Percentiles rank a stretch among this genome's conserved stretches.
These are phyloP conservation scores for Mycena vitilis DNA, from an alignment of 768 basidiomycete species.

Conservation along the genomic window DNA sequence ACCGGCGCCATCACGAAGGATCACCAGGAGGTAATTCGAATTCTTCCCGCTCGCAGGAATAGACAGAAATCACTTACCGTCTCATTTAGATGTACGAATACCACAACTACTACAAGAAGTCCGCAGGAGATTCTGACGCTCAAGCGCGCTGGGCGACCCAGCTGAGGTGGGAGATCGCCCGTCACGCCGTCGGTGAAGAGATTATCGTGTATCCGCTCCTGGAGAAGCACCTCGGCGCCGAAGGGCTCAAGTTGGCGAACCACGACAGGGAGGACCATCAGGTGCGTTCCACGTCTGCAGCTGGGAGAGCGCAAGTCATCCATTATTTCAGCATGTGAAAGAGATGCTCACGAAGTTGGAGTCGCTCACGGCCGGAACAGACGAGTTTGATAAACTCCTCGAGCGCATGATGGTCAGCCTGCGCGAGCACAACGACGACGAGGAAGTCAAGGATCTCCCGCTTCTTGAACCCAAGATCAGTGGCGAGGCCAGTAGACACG, in stretches of 20 bases:
- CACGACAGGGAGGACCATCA: slow-evolving; percentile 68
- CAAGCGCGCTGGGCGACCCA: slow-evolving; percentile 67
- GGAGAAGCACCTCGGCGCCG: slow-evolving; percentile 37
- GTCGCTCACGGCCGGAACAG: slow-evolving; percentile 53
- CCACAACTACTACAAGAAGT: slow-evolving; percentile 60
- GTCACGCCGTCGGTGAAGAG: slow-evolving; percentile 72
- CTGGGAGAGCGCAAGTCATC: background rate
- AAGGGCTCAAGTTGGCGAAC: slow-evolving; percentile 50
- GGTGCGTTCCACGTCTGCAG: slow-evolving; percentile 43
- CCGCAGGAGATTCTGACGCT: slow-evolving; percentile 55
- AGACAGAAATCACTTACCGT: background rate
- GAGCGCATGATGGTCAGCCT: slow-evolving; percentile 60
- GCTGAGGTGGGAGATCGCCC: slow-evolving; percentile 69
- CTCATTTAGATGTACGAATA: slow-evolving; percentile 62
- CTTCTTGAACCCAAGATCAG: slow-evolving; percentile 60
- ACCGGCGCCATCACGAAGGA: slow-evolving; percentile 60
- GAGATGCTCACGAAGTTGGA: slow-evolving; percentile 60
- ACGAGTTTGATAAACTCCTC: slow-evolving; percentile 56
- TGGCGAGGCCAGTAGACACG: slow-evolving; percentile 52
- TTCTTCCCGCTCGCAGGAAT: no score
- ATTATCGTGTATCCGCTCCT: slow-evolving; percentile 73
- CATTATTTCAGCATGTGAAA: slow-evolving; percentile 44
- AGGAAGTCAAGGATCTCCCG: slow-evolving; percentile 69
- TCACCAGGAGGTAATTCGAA: slow-evolving; percentile 57
- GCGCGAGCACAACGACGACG: slow-evolving; percentile 65